These are phyloP conservation scores for Abrus pulchellus DNA, from an alignment of 306 rosid genomes.

Conservation along the genomic window DNA sequence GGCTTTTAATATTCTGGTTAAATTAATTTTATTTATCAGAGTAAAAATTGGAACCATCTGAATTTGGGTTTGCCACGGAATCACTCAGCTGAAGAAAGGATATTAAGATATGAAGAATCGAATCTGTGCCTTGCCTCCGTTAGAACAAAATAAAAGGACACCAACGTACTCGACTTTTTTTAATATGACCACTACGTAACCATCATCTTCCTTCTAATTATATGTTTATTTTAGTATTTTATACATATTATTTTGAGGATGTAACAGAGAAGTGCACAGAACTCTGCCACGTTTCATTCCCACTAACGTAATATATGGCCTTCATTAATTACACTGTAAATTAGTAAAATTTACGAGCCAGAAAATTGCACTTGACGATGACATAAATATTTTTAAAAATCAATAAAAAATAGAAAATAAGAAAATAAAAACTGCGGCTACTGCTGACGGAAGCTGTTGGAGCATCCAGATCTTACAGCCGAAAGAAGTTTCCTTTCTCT, in stretches of 20 bases:
- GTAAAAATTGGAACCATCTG: not conserved
- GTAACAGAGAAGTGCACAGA: slow-evolving; percentile 14
- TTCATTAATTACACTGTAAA: slow-evolving; percentile 39
- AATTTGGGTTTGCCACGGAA: slow-evolving; percentile 8
- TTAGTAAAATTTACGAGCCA: not conserved
- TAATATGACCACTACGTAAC: slow-evolving; percentile 31
- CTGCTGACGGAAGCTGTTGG: slow-evolving; percentile 64
- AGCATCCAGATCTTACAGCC: slow-evolving; percentile 74
- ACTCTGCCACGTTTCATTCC: slow-evolving; percentile 55
- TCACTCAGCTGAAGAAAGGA: slow-evolving; percentile 11
- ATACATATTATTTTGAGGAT: not conserved
- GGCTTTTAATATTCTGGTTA: not conserved
- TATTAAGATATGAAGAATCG: slow-evolving; percentile 49
- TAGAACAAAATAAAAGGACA: slow-evolving; percentile 30
- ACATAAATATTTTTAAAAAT: not conserved
- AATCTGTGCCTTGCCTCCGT: slow-evolving; percentile 58
- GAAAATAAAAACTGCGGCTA: slow-evolving; percentile 48
- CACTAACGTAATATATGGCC: not conserved
- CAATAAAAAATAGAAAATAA: not conserved
- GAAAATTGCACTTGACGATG: slow-evolving; percentile 21
- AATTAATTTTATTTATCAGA: not conserved
- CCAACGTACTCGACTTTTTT: slow-evolving; percentile 9
- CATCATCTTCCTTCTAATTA: slow-evolving; percentile 34
- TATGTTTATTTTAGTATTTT: not conserved
- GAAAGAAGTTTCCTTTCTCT: slow-evolving; percentile 63